Percentiles rank a stretch among this genome's conserved stretches.
Evolutionary conservation across 768 basidiomycete genomes (phyloP).

Genomic region (Pseudohyphozyma bogoriensis): DNA sequence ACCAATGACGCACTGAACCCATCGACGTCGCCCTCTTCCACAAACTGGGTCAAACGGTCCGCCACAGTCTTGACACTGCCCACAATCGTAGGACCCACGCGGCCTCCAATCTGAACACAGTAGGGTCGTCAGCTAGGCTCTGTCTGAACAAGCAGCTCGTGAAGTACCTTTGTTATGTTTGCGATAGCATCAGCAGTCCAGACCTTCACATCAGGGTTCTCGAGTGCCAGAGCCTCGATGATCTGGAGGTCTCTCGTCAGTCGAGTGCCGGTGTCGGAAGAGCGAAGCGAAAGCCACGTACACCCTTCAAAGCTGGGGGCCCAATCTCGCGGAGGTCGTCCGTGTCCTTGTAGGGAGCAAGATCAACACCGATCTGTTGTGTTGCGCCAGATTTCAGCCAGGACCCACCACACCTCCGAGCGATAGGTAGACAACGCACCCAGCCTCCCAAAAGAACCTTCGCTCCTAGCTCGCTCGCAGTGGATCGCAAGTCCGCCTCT

Average conservation of each 20-base stretch:
- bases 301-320: not conserved
- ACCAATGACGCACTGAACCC: not conserved
- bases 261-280: too few relatives aligned
- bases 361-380: not conserved
- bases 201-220: too few relatives aligned
- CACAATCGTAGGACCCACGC: not conserved
- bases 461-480: not conserved
- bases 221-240: too few relatives aligned
- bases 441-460: conserved; percentile 1
- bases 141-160: too few relatives aligned
- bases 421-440: not conserved
- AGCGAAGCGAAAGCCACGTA: not conserved
- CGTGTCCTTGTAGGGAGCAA: not conserved
- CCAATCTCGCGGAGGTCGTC: not conserved
- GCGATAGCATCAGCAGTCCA: not conserved
- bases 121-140: too few relatives aligned
- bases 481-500: not conserved
- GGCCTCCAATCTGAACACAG: not conserved
- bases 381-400: too few relatives aligned
- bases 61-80: not conserved
- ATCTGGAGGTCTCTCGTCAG: too few relatives aligned
- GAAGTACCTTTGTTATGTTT: not conserved
- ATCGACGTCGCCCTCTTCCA: conserved; percentile 3
- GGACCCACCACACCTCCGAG: too few relatives aligned
- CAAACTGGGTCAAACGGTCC: not conserved